A percentile compares a stretch with the other conserved stretches of the same genome.
phyloP scores from a whole-genome alignment of 1,284 basidiomycete species.

The Inonotus obliquus region DNA sequence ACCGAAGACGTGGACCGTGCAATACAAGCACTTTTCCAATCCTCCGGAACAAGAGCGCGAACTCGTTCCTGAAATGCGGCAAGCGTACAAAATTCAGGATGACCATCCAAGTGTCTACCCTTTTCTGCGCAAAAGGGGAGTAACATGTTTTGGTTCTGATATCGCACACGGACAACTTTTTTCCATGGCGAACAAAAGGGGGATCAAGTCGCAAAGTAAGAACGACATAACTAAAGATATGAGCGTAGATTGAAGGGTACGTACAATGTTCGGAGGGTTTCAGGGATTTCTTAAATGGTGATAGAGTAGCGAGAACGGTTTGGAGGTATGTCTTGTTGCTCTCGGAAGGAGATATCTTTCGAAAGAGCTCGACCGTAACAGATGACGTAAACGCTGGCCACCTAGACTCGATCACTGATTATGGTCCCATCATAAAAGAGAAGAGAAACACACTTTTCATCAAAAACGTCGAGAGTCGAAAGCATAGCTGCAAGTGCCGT shows the following conservation, averaged over 20 bases:
- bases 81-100: conserved; percentile 75
- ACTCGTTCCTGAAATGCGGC: conserved; percentile 61
- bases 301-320: conserved; percentile 32
- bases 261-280: conserved; percentile 41
- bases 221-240: not conserved
- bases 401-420: conserved; percentile 30
- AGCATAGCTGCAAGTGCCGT: conserved; percentile 68
- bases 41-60: conserved; percentile 53
- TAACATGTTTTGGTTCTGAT: conserved; percentile 64
- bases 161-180: conserved; percentile 70
- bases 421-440: not conserved
- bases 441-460: conserved; percentile 49
- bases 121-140: conserved; percentile 64
- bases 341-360: conserved; percentile 26
- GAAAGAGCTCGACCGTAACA: conserved; percentile 72
- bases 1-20: not conserved
- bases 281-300: conserved; percentile 23
- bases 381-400: conserved; percentile 75
- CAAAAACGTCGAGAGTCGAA: conserved; percentile 70
- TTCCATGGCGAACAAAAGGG: too few species aligned
- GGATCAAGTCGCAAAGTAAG: too few species aligned
- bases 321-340: conserved; percentile 28
- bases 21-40: conserved; percentile 61
- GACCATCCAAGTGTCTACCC: conserved; percentile 66
- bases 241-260: conserved; percentile 8